These are phyloP conservation scores for Coniella lustricola DNA, from an alignment of 2,329 filamentous ascomycete genomes.

Conservation along the genomic window DNA sequence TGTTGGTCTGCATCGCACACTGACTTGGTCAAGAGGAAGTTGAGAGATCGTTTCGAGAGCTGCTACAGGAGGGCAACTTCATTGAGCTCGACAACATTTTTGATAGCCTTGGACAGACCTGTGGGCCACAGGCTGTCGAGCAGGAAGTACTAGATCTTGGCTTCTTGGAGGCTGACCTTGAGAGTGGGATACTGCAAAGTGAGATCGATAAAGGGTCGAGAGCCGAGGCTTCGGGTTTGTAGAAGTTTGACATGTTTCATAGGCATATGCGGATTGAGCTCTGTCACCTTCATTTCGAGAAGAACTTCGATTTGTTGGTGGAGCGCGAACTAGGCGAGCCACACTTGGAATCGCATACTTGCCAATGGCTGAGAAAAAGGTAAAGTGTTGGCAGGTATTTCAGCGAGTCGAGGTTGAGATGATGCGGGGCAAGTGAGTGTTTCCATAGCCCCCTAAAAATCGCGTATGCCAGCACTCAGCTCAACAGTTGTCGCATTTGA, in stretches of 20 bases:
- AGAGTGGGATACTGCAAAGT: conserved; percentile 14
- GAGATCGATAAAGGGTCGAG: conserved; percentile 17
- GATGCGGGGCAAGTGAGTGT: too few species aligned
- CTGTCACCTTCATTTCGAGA: conserved; percentile 19
- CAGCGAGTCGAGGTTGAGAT: too few species aligned
- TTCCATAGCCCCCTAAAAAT: too few species aligned
- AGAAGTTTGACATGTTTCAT: conserved; percentile 18
- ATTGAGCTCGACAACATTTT: conserved; percentile 13
- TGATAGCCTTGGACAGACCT: conserved; percentile 17
- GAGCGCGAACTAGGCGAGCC: too few species aligned
- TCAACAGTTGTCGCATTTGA: background rate
- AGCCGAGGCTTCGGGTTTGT: conserved; percentile 20
- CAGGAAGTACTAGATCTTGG: conserved; percentile 21
- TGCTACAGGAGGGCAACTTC: conserved; percentile 2
- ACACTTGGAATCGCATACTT: background rate
- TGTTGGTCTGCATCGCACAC: conserved; percentile 1
- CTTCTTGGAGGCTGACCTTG: conserved; percentile 18
- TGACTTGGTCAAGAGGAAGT: conserved; percentile 11
- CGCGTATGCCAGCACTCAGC: too few species aligned
- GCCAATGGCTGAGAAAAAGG: background rate
- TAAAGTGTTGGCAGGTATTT: background rate
- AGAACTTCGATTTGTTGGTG: conserved; percentile 18
- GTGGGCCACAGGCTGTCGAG: conserved; percentile 13
- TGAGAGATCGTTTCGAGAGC: background rate
- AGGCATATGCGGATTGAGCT: conserved; percentile 18